Evolutionary conservation across 768 basidiomycete genomes (phyloP), one percentile per base, ranked within the genome.

Genomic region (Kwoniella sp.): DNA sequence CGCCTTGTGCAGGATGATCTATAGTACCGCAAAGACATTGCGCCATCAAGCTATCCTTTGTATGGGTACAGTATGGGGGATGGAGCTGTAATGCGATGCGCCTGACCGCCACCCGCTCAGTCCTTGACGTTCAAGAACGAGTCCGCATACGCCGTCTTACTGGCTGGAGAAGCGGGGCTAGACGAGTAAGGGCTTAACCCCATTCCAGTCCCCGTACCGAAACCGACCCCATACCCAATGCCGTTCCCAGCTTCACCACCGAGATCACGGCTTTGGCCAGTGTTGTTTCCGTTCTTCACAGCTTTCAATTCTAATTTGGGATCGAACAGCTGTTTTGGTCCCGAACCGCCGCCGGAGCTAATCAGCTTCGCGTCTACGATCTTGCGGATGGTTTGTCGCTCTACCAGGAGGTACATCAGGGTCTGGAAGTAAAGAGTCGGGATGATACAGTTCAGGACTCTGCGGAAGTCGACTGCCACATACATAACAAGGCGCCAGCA

Each of bases 51-150:
- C n/a, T n/a, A n/a, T n/a, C n/a, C n/a, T n/a, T n/a, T n/a, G n/a
- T n/a, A n/a, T n/a, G n/a, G n/a, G n/a, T n/a, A n/a, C n/a, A n/a
- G n/a, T n/a, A n/a, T n/a, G n/a, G n/a, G n/a, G n/a, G n/a, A n/a
- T n/a, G n/a, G n/a, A n/a, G n/a, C n/a, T n/a, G 34, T 13, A 34
- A 5, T 13, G 13, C 34, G 34, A 34, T 34, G 13, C 13, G 34
- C 13, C 34, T 34, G 34, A 34, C 5, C 5, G 7, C 13, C 34
- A 34, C 41, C 41, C 41, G 17, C 41, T 45, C 41, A 45, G 41
- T 45, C 41, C 41, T 45, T 45, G 41, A 45, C 41, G 15, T 45
- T 45, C 41, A 45, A 45, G 41, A 45, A 45, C 41, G 41, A 45
- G 41, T 45, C 41, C 11, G 41, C 41, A 20, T 45, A 45, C 15